Base-by-base conservation (phyloP, 73 alveolate genomes). In the Urostyla sp. region DNA sequence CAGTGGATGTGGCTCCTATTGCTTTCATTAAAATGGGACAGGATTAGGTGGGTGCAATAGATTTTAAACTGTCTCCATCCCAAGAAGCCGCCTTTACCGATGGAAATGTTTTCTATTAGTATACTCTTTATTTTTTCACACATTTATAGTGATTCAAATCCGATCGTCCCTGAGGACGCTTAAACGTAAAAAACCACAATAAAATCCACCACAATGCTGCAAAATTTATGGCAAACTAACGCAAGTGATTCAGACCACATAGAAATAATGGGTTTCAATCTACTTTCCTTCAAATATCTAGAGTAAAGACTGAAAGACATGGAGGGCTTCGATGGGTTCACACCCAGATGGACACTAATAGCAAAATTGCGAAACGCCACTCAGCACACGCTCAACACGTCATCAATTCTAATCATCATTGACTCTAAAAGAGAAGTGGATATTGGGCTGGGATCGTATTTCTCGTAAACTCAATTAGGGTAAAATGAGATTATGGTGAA, bases 41-140 rank as follows among this genome's bases (percentile, higher is more conserved):
- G 67, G 94, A 95, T 57, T 93, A 94, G 89, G 89, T 90, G 10
- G 97, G 98, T 20, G 98, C 95, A 54, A 78, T 92, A 21, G 99
- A 96, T 79, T 82, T 94, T 87, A 75, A 86, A 40, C 46, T 95
- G 50, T 69, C 93, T 0, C 98, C 99, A 43, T 23, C 57, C 5
- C 23, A 1, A 35, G 23, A 26, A 3, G n/a, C 38, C 10, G 75
- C 72, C 48, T 48, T 73, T 15, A 28, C 15, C 27, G 85, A 73
- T 23, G 85, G 85, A 11, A 51, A 73, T 34, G 43, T 13, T 10
- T 52, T 52, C 44, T 50, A 35, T 52, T 73, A 50, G 75, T 73
- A 73, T 30, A 6, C 21, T 20, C 5, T 1, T 21, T 1, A 38
- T 38, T 8, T 35, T 34, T 15, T 38, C 5, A 63, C 4, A 40